These are phyloP conservation scores for Hortiboletus rubellus DNA, from an alignment of 1,284 basidiomycete species.

Conservation along the genomic window DNA sequence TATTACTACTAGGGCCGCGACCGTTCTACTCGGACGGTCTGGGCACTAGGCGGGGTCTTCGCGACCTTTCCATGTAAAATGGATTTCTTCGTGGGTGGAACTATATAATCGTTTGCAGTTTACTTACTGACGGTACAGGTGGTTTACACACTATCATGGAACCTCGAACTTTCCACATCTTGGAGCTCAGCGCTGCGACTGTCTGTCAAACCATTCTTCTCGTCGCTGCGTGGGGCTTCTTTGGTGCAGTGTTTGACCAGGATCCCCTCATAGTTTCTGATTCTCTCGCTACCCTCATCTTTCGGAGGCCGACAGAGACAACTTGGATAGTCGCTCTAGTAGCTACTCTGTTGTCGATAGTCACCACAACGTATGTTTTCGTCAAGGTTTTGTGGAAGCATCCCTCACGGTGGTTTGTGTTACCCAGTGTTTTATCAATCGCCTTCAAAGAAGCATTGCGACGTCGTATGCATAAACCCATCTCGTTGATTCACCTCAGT, in stretches of 20 bases:
- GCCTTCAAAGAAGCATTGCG: constrained; percentile 16
- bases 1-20: too few species aligned
- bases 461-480: constrained; percentile 16
- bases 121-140: neutral
- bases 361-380: constrained; percentile 3
- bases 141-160: neutral
- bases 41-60: too few species aligned
- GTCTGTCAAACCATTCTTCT: constrained; percentile 11
- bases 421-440: constrained; percentile 7
- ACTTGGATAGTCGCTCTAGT: constrained; percentile 11
- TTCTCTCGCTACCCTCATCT: constrained; percentile 2
- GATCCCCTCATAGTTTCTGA: constrained; percentile 6
- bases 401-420: neutral
- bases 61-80: too few species aligned
- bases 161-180: neutral
- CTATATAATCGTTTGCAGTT: neutral
- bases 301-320: neutral
- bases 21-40: too few species aligned
- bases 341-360: constrained; percentile 13
- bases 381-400: neutral
- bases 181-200: neutral
- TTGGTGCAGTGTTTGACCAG: neutral
- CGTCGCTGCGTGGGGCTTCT: constrained; percentile 12
- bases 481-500: constrained; percentile 12
- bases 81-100: neutral